Conservation (phyloP, 2,329 filamentous ascomycete species). For the Byssothecium circinans region DNA sequence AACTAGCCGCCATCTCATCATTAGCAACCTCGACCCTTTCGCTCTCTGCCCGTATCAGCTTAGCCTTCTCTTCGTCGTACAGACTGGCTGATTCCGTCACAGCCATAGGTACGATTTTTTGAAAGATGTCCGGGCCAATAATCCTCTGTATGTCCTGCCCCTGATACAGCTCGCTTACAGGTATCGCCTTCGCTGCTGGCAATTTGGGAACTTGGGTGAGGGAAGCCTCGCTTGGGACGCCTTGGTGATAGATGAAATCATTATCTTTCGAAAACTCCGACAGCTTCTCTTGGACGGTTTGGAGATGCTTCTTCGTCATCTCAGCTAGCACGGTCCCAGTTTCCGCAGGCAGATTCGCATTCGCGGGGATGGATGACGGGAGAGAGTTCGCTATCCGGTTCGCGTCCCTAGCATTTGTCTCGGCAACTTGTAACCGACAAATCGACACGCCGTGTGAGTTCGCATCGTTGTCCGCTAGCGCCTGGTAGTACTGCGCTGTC, state of each 20-base stretch:
- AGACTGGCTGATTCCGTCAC: conserved; percentile 96
- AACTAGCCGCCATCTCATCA: conserved; percentile 89
- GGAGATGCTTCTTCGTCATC: conserved; percentile 78
- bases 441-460: conserved; percentile 86
- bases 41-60: conserved; percentile 88
- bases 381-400: conserved; percentile 76
- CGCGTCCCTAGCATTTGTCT: conserved; percentile 76
- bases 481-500: conserved; percentile 91
- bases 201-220: conserved; percentile 83
- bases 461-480: conserved; percentile 84
- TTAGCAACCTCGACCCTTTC: conserved; percentile 92
- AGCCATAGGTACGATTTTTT: conserved; percentile 92
- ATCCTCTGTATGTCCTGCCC: conserved; percentile 97
- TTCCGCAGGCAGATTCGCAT: conserved; percentile 81
- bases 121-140: conserved; percentile 94
- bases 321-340: conserved; percentile 74
- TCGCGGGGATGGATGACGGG: conserved; percentile 75
- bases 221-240: conserved; percentile 81
- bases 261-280: conserved; percentile 83
- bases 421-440: conserved; percentile 78
- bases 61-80: conserved; percentile 98
- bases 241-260: conserved; percentile 97
- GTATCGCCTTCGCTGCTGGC: conserved; percentile 93
- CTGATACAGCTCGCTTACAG: conserved; percentile 93
- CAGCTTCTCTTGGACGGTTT: conserved; percentile 79